These are phyloP conservation scores for Acorus calamus DNA, from an alignment of 106 monocot species.

Conservation along the genomic window DNA sequence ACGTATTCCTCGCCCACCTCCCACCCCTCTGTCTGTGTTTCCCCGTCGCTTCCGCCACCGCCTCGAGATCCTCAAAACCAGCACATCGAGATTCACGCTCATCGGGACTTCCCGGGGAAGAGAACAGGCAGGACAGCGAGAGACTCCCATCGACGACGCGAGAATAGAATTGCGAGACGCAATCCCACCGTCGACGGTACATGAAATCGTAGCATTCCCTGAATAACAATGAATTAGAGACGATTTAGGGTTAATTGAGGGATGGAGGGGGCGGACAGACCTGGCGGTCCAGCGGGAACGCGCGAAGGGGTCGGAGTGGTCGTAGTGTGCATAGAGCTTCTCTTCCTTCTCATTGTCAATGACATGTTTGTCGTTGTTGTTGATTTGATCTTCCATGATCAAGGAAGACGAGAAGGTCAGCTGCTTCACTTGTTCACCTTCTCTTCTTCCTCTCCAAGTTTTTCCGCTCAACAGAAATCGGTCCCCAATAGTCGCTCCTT, in stretches of 20 bases:
- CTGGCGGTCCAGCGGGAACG: conserved; percentile 60
- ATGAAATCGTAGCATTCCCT: conserved; percentile 79
- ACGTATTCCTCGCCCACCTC: conserved; percentile 69
- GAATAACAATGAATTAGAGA: neutral
- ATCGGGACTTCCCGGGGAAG: conserved; percentile 6
- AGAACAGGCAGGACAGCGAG: conserved; percentile 32
- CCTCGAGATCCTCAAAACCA: conserved; percentile 1
- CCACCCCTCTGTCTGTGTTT: conserved; percentile 31
- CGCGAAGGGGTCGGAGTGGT: conserved; percentile 51
- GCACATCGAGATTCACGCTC: neutral
- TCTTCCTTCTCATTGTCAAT: conserved; percentile 7
- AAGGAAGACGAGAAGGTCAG: too few species aligned
- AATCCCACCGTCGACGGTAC: conserved; percentile 63
- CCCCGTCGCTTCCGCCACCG: neutral
- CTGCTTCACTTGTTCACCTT: too few species aligned
- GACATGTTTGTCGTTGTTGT: too few species aligned
- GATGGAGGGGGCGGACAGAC: conserved; percentile 11
- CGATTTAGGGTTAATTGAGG: neutral
- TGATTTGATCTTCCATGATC: too few species aligned
- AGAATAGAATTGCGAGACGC: conserved; percentile 58
- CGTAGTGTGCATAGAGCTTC: conserved; percentile 35
- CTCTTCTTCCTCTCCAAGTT: too few species aligned
- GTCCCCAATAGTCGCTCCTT: too few species aligned
- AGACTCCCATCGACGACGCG: conserved; percentile 14
- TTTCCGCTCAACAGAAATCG: too few species aligned